A percentile compares a stretch with the other conserved stretches of the same genome.
phyloP scores from a whole-genome alignment of 2,329 filamentous ascomycete genomes.

The Penicillium corylophilum region DNA sequence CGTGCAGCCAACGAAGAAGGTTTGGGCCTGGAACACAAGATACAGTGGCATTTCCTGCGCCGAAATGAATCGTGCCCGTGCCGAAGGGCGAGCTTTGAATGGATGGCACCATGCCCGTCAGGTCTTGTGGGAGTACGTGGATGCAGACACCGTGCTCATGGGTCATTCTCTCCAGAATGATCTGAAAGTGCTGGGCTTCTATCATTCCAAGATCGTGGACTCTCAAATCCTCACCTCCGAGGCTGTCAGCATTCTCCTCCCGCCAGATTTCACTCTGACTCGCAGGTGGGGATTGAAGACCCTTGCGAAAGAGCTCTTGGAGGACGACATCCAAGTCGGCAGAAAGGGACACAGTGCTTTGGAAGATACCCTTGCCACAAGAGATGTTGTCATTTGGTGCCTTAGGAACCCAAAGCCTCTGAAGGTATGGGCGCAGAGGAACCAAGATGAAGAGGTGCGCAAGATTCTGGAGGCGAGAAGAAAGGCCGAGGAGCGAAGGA shows the following conservation, averaged over 20 bases:
- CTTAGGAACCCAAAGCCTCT: constrained; percentile 42
- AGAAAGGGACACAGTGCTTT: constrained; percentile 48
- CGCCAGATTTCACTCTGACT: neutral
- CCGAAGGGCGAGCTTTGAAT: constrained; percentile 33
- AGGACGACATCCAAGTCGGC: constrained; percentile 35
- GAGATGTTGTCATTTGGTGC: constrained; percentile 51
- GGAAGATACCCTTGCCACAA: constrained; percentile 51
- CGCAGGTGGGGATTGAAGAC: constrained; percentile 39
- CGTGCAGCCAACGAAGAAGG: constrained; percentile 37
- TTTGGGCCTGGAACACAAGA: constrained; percentile 39
- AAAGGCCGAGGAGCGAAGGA: neutral
- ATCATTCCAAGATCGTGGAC: constrained; percentile 48
- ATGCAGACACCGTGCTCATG: constrained; percentile 48
- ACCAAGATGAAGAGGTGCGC: constrained; percentile 2
- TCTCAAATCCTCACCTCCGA: constrained; percentile 43
- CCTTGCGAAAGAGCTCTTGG: constrained; percentile 37
- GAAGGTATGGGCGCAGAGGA: constrained; percentile 31
- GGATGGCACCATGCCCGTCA: constrained; percentile 48
- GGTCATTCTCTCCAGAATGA: constrained; percentile 52
- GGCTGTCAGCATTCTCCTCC: constrained; percentile 18
- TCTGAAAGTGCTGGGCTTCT: constrained; percentile 45
- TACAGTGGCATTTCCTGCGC: constrained; percentile 39
- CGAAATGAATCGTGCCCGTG: neutral
- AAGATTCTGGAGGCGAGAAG: constrained; percentile 1
- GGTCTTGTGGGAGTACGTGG: constrained; percentile 44